Percentiles rank a stretch among this genome's conserved stretches.
Evolutionary conservation across 2,329 filamentous ascomycete genomes (phyloP).

Genomic region (Monilinia vaccinii-corymbosi): DNA sequence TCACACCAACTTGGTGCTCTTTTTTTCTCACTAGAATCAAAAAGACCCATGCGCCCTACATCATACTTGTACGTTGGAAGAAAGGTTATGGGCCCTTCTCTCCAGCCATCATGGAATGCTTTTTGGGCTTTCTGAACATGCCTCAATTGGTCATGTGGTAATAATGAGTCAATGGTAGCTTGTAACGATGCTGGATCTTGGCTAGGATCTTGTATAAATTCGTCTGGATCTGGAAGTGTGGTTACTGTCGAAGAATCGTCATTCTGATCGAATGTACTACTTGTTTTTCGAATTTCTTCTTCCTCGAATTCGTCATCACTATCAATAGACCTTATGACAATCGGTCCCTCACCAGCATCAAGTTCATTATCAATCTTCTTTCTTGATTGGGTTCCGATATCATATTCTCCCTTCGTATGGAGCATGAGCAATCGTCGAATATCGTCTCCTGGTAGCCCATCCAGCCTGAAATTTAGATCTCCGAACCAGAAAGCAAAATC

Average conservation of each 20-base stretch:
- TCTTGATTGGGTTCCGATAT: constrained; percentile 37
- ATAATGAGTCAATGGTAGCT: constrained; percentile 75
- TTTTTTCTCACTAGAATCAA: constrained; percentile 92
- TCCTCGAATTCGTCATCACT: constrained; percentile 39
- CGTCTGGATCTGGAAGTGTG: constrained; percentile 51
- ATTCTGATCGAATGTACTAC: constrained; percentile 28
- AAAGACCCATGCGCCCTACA: constrained; percentile 80
- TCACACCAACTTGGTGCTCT: constrained; percentile 96
- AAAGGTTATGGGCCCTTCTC: constrained; percentile 79
- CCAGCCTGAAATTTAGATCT: constrained; percentile 88
- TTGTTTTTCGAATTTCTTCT: constrained; percentile 19
- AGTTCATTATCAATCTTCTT: constrained; percentile 29
- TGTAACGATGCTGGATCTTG: constrained; percentile 80
- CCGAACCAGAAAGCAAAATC: constrained; percentile 96
- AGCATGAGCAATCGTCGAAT: constrained; percentile 76
- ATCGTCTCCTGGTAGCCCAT: constrained; percentile 81
- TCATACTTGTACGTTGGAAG: constrained; percentile 98
- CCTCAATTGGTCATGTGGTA: constrained; percentile 82
- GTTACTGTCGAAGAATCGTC: constrained; percentile 28
- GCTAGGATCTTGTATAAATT: constrained; percentile 56
- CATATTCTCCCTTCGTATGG: constrained; percentile 73
- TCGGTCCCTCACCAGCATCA: constrained; percentile 40
- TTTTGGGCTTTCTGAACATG: constrained; percentile 66
- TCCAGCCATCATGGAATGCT: constrained; percentile 85
- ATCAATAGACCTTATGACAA: constrained; percentile 35